Base-by-base conservation (phyloP, 1,284 basidiomycete genomes). In the Mycosarcoma maydis region DNA sequence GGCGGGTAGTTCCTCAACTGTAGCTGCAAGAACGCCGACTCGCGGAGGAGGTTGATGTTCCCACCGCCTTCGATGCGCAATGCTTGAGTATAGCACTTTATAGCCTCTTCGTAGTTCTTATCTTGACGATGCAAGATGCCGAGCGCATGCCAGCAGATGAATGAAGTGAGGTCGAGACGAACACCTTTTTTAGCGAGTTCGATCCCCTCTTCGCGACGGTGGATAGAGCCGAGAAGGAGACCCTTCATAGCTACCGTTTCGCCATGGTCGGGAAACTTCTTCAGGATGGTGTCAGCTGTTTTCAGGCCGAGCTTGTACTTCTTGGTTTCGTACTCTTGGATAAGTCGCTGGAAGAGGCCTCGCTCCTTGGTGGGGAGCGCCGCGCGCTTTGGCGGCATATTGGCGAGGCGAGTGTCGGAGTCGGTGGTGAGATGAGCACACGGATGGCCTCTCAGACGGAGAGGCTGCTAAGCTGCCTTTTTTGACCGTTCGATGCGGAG, bases 141-240 rank as follows among this genome's bases (percentile, higher is more conserved):
- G 77, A 94, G 91, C 61, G 98, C 94, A 82, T 99, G 96, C 95
- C 96, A 98, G 79, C 90, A 91, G 79, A 99, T 97, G 81, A 98
- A 95, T 22, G 91, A 94, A 32, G 89, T 92, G 59, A 95, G 85
- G 84, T 98, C 94, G 62, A 90, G 87, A 58, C 89, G 88, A 67
- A 96, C 52, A 29, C 78, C 96, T 68, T 91, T 89, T 84, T 91
- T 91, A 58, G 96, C 92, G 59, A 95, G 86, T 29, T 90, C 89
- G 58, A 92, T 85, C 17, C 93, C 94, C 47, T 76, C 75, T 14
- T 32, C 92, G 22, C 72, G 69, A 22, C 68, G 60, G 38, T 74
- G 48, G 29, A 74, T 55, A 19, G 78, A 72, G 45, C 68, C 75
- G 50, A 80, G 62, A 9, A 80, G 53, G 10, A 81, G 66, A 34